Evolutionary conservation across 305 asterid genomes (phyloP), one percentile per base, ranked within the genome.

Genomic region (Fraxinus platypoda): DNA sequence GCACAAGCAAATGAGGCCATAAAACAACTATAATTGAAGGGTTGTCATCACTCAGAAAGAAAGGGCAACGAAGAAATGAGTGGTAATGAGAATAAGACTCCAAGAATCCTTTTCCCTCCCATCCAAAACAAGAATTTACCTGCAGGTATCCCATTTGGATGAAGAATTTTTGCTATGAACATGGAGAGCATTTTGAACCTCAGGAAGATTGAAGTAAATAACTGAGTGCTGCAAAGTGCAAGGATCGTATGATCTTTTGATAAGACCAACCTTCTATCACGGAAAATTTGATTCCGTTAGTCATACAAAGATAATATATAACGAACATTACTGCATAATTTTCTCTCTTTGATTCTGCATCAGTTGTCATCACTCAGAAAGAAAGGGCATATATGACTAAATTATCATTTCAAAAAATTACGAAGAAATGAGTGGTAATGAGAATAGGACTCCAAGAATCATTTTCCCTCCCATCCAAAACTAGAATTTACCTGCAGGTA

Each of bases 101-200:
- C 30, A 72, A 31, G 28, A 78, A n/a, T 41, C 8, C 15, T 8
- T 3, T 28, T 28, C 62, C 75, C 57, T 72, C 76, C 37, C 25
- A 80, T 43, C n/a, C 46, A 75, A 74, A 9, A 3, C 71, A 75
- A 77, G 64, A 31, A 49, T 17, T 11, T 90, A 95, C 99, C 90
- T 95, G 98, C 99, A 94, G 76, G 97, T 86, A 72, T 62, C 91
- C 98, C 97, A 95, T 83, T 84, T 86, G 66, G 81, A 83, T 12
- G 87, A 85, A 28, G 93, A 87, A 68, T 87, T 86, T 73, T 80
- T 86, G 75, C 37, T 82, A 79, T 35, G 88, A 88, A 91, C 94
- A 82, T 94, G 99, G 85, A 95, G 93, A 76, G 99, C 97, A 25
- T 80, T 80, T 89, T 95, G 98, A 89, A 95, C 99, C 87, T 94